These are phyloP conservation scores for Hypoxylon sp. DNA, from an alignment of 2,329 filamentous ascomycete species.

Conservation along the genomic window DNA sequence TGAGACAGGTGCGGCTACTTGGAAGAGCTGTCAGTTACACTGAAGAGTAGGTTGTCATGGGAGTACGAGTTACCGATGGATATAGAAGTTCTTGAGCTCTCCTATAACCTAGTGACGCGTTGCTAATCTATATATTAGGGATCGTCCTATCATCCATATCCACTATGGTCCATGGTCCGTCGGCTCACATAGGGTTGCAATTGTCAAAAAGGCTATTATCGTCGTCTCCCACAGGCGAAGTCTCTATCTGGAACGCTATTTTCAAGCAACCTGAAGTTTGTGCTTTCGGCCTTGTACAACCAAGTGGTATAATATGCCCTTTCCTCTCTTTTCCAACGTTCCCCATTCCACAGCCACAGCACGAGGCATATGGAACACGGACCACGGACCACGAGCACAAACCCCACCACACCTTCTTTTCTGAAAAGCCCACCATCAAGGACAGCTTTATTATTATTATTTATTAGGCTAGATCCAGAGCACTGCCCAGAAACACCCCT, in stretches of 20 bases:
- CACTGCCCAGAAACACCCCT: conserved; percentile 26
- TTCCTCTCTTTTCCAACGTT: conserved; percentile 9
- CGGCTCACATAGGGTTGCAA: conserved; percentile 44
- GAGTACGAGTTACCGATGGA: conserved; percentile 37
- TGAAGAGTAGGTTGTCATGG: conserved; percentile 38
- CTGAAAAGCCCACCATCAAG: conserved; percentile 40
- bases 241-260: conserved; percentile 40
- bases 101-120: conserved; percentile 46
- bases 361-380: conserved; percentile 27
- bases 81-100: conserved; percentile 38
- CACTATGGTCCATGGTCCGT: conserved; percentile 36
- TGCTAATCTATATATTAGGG: conserved; percentile 46
- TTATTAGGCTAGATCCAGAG: conserved; percentile 46
- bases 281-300: conserved; percentile 32
- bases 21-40: conserved; percentile 37
- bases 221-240: conserved; percentile 38
- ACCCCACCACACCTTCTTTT: conserved; percentile 44
- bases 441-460: conserved; percentile 38
- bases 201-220: conserved; percentile 48
- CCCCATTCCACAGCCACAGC: conserved; percentile 29
- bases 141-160: conserved; percentile 43
- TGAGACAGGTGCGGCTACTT: conserved; percentile 35
- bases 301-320: conserved; percentile 29
- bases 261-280: conserved; percentile 23
- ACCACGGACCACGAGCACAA: conserved; percentile 32